Evolutionary conservation across 2,329 filamentous ascomycete genomes (phyloP).

Genomic region (Apiospora koreana): DNA sequence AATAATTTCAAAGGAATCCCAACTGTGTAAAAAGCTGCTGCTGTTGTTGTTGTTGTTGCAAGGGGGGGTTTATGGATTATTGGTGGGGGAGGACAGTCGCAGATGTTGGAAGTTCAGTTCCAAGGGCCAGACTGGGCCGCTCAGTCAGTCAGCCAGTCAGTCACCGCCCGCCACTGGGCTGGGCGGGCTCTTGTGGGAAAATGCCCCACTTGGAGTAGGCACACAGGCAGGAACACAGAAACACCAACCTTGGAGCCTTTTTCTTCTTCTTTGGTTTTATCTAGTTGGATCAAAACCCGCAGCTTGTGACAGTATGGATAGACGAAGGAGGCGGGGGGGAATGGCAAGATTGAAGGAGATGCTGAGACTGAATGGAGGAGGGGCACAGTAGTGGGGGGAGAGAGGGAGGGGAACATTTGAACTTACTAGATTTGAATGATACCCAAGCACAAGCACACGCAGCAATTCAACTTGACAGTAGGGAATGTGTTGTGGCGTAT

Average conservation of each 20-base stretch:
- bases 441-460: background rate
- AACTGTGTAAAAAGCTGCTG: background rate
- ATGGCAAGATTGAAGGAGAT: background rate
- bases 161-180: slow-evolving; percentile 4
- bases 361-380: background rate
- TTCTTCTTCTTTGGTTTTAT: background rate
- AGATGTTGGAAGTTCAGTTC: background rate
- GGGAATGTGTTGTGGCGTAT: background rate
- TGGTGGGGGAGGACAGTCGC: background rate
- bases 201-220: background rate
- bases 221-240: background rate
- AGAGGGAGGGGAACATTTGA: background rate
- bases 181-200: background rate
- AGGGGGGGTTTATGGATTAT: background rate
- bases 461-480: background rate
- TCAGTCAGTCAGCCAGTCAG: background rate
- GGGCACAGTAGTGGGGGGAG: background rate
- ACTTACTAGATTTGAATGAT: background rate
- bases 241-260: background rate
- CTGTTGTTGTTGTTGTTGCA: background rate
- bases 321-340: background rate
- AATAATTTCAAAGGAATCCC: background rate
- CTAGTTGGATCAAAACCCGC: background rate
- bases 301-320: background rate
- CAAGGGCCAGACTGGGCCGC: background rate